phyloP scores from a whole-genome alignment of 176 grass and related monocot species.

The Phoenix roebelenii region DNA sequence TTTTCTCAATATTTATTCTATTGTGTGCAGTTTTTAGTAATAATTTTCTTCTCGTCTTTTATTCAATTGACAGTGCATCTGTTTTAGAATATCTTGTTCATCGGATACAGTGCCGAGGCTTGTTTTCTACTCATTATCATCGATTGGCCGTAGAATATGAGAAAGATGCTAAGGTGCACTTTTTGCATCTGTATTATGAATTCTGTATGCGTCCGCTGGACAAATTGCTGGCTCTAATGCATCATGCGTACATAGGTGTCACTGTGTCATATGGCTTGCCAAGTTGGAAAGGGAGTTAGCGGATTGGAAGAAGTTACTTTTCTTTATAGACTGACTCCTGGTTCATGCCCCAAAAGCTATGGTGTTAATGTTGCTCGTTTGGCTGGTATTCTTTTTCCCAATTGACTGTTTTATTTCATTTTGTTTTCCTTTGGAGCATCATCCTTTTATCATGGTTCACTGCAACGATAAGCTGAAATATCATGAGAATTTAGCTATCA shows the following conservation, averaged over 20 bases:
- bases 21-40: conserved; percentile 1
- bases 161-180: conserved; percentile 54
- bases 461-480: too few species aligned
- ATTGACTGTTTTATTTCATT: conserved; percentile 8
- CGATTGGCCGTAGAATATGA: conserved; percentile 63
- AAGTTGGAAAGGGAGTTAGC: conserved; percentile 49
- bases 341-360: conserved; percentile 97
- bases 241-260: conserved; percentile 34
- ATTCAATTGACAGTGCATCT: conserved; percentile 45
- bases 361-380: conserved; percentile 96
- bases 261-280: conserved; percentile 84
- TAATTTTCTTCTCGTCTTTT: conserved; percentile 5
- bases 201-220: too few species aligned
- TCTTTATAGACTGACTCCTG: conserved; percentile 63
- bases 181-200: conserved; percentile 1
- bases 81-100: conserved; percentile 85
- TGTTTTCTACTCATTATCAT: conserved; percentile 99
- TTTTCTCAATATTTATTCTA: conserved; percentile 6
- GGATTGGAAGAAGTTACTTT: conserved; percentile 88
- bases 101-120: conserved; percentile 63
- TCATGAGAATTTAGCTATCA: too few species aligned
- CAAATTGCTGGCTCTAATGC: background rate
- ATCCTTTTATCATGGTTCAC: background rate
- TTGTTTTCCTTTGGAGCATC: conserved; percentile 10
- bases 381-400: conserved; percentile 45